Evolutionary conservation across 2,329 filamentous ascomycete genomes (phyloP).

Genomic region (Penicillium sp.): DNA sequence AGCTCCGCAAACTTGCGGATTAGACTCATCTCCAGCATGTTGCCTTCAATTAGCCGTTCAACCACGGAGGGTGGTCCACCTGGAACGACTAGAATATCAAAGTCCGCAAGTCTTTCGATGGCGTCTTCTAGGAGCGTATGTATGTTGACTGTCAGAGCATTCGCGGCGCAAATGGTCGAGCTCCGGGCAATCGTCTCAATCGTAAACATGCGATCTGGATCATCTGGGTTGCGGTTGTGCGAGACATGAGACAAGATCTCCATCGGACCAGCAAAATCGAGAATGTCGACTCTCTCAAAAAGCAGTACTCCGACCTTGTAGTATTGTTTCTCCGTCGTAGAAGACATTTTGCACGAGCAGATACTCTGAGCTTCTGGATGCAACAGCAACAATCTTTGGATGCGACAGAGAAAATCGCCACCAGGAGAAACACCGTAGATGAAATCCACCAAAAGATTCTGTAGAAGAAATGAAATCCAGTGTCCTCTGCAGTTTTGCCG

Average conservation of each 20-base stretch:
- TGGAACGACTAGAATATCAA: conserved; percentile 39
- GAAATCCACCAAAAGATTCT: too few species aligned
- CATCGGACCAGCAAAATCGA: conserved; percentile 39
- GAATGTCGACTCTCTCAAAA: conserved; percentile 36
- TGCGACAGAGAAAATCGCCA: too few species aligned
- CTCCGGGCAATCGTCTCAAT: conserved; percentile 32
- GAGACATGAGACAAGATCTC: conserved; percentile 33
- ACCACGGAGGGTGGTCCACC: conserved; percentile 29
- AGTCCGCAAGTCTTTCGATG: conserved; percentile 24
- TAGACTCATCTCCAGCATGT: conserved; percentile 18
- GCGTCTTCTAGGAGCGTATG: conserved; percentile 30
- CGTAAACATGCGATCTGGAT: conserved; percentile 27
- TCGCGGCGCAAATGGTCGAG: conserved; percentile 20
- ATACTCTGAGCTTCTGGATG: background rate
- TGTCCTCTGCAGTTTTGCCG: too few species aligned
- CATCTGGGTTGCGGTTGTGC: conserved; percentile 24
- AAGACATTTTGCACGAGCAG: conserved; percentile 8
- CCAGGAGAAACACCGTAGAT: too few species aligned
- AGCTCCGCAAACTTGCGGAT: conserved; percentile 21
- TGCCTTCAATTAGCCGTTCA: conserved; percentile 18
- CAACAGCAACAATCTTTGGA: background rate
- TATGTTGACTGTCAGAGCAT: conserved; percentile 27
- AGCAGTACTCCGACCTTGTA: conserved; percentile 39
- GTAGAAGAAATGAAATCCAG: too few species aligned
- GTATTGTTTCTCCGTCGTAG: conserved; percentile 10